Percentiles rank a stretch among this genome's conserved stretches.
Evolutionary conservation across 352 stramenopile genomes (phyloP).

Genomic region (Phytophthora vignae): DNA sequence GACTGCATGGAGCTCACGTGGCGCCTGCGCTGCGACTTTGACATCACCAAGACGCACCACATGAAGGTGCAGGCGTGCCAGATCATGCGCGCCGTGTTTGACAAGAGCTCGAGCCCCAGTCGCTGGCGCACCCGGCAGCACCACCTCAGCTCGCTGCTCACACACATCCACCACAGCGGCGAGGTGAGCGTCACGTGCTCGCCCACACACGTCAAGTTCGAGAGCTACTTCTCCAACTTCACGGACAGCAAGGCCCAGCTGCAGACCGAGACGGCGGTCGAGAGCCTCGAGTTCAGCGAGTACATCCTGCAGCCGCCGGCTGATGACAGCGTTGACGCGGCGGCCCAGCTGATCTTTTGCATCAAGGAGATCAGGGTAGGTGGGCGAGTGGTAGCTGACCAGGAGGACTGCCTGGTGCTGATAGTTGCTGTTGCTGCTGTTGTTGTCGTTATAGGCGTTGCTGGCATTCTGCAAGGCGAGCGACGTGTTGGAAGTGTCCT

Average conservation of each 20-base stretch:
- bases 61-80: constrained; percentile 84
- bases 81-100: constrained; percentile 84
- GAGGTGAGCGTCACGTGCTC: constrained; percentile 79
- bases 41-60: constrained; percentile 88
- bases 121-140: constrained; percentile 71
- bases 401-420: not conserved
- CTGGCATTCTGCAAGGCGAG: constrained; percentile 84
- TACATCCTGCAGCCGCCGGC: constrained; percentile 49
- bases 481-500: constrained; percentile 73
- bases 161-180: constrained; percentile 84
- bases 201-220: constrained; percentile 75
- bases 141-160: constrained; percentile 76
- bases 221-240: constrained; percentile 76
- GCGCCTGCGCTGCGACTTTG: constrained; percentile 80
- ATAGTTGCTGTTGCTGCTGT: constrained; percentile 3
- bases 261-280: constrained; percentile 85
- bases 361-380: constrained; percentile 81
- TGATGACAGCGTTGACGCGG: not conserved
- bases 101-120: constrained; percentile 61
- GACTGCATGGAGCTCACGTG: constrained; percentile 77
- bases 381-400: not conserved
- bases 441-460: constrained; percentile 38
- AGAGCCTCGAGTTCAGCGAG: constrained; percentile 79
- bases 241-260: constrained; percentile 32
- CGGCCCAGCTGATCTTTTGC: constrained; percentile 80